Conservation (phyloP, 441 rosid genomes). For the Eutrema salsugineum region DNA sequence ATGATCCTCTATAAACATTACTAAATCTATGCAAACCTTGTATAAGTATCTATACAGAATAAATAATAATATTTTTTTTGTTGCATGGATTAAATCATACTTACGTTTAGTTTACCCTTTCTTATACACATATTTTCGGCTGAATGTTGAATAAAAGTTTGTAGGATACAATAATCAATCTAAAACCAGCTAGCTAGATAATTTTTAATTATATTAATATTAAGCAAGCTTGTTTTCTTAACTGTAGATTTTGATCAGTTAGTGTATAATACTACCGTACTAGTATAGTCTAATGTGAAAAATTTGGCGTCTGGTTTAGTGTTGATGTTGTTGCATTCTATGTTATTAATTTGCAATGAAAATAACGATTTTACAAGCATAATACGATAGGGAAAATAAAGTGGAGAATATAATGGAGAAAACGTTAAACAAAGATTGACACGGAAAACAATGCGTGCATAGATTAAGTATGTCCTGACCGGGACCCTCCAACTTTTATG, state of each 20-base stretch:
- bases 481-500: constrained; percentile 6
- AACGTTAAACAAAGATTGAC: constrained; percentile 27
- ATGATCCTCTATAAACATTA: constrained; percentile 13
- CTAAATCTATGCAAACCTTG: neutral
- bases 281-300: neutral
- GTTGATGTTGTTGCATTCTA: neutral
- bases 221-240: neutral
- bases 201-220: too few species aligned
- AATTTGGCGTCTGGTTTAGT: neutral
- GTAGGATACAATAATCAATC: neutral
- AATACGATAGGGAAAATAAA: neutral
- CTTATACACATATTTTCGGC: neutral
- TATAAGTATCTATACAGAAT: neutral
- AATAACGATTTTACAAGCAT: constrained; percentile 3
- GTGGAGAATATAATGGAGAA: constrained; percentile 25
- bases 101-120: constrained; percentile 4
- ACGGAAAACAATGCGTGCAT: constrained; percentile 29
- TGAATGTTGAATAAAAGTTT: neutral
- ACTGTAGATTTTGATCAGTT: neutral
- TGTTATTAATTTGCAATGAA: neutral
- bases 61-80: neutral
- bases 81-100: constrained; percentile 16
- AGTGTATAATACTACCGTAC: neutral
- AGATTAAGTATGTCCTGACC: neutral
- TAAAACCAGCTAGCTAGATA: too few species aligned